Evolutionary conservation across 106 monocot genomes (phyloP).

Genomic region (Cymbidium sinense): DNA sequence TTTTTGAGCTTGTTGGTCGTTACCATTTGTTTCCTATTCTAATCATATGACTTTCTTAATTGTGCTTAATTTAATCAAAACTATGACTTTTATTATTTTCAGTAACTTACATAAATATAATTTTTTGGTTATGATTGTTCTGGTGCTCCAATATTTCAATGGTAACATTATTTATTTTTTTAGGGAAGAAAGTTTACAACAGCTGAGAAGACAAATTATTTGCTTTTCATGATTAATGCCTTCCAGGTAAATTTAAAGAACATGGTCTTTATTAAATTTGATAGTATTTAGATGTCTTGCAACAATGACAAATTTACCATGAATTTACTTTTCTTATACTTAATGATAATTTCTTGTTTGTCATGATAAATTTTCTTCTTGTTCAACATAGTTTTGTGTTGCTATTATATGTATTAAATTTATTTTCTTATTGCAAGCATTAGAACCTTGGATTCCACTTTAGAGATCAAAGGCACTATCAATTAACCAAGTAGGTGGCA

Average conservation of each 20-base stretch:
- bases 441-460: too few species aligned
- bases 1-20: not conserved
- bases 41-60: not conserved
- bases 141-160: conserved; percentile 1
- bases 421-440: too few species aligned
- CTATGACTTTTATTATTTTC: not conserved
- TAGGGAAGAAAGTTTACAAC: conserved; percentile 69
- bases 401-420: not conserved
- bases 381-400: not conserved
- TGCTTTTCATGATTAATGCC: conserved; percentile 95
- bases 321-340: not conserved
- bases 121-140: not conserved
- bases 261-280: not conserved
- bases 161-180: conserved; percentile 4
- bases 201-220: conserved; percentile 94
- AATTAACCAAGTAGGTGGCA: not conserved
- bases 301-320: not conserved
- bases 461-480: not conserved
- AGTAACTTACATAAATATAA: not conserved
- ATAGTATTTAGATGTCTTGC: not conserved
- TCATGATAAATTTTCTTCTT: not conserved
- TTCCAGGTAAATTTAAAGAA: conserved; percentile 62
- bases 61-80: not conserved
- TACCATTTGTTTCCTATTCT: not conserved
- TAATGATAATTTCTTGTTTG: not conserved